A percentile compares a stretch with the other conserved stretches of the same genome.
Conservation (phyloP, 1,284 basidiomycete species). For the Thelephora terrestris region DNA sequence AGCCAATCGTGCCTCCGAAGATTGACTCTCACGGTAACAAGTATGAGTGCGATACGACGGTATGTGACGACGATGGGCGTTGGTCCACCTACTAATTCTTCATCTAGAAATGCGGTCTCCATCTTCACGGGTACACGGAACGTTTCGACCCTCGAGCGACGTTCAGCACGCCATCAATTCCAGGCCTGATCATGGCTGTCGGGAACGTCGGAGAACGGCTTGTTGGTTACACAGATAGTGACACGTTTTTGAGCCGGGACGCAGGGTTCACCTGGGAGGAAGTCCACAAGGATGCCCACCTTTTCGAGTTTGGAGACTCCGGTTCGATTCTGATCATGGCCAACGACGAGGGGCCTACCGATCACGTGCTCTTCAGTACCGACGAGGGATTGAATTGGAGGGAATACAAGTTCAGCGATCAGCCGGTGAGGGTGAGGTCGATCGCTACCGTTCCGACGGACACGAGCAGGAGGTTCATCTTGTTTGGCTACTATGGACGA, state of each 20-base stretch:
- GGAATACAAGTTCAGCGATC: conserved; percentile 74
- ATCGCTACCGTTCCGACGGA: conserved; percentile 90
- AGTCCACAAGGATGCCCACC: conserved; percentile 94
- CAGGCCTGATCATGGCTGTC: conserved; percentile 91
- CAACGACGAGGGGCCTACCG: conserved; percentile 91
- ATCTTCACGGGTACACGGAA: conserved; percentile 95
- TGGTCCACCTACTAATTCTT: background rate
- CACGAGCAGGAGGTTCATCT: conserved; percentile 84
- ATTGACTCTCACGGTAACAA: conserved; percentile 67
- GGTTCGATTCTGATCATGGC: conserved; percentile 89
- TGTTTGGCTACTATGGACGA: conserved; percentile 61
- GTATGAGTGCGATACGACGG: conserved; percentile 69
- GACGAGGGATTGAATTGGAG: conserved; percentile 86
- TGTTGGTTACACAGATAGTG: conserved; percentile 75
- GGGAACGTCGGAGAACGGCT: conserved; percentile 92
- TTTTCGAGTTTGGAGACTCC: conserved; percentile 98
- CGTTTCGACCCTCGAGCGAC: conserved; percentile 84
- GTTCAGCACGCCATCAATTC: conserved; percentile 85
- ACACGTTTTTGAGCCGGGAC: conserved; percentile 94
- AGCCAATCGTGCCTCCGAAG: conserved; percentile 65
- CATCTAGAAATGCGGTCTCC: conserved; percentile 69
- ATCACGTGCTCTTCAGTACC: conserved; percentile 81
- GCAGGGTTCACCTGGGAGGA: conserved; percentile 98
- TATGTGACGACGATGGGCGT: conserved; percentile 25
- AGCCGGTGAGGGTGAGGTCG: conserved; percentile 64